Base-by-base conservation (phyloP, 176 grass and related monocot species). In the Elymus sibiricus region DNA sequence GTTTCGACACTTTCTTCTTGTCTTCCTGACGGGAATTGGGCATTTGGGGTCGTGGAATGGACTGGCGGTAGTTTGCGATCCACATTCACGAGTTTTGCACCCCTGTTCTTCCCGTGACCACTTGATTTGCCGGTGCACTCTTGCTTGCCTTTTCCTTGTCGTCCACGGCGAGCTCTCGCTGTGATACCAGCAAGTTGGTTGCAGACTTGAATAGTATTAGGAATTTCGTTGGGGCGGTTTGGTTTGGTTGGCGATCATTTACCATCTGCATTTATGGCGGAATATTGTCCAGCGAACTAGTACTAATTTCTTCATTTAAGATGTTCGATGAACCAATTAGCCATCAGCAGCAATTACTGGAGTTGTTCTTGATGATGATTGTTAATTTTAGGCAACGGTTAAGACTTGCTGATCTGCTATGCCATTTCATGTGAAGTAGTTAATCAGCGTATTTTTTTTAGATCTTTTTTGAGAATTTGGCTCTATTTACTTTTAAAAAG, bases 191-290 rank as follows among this genome's bases (percentile, higher is more conserved):
- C 51, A 51, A 11, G 81, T 55, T 67, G 16, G 68, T 84, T 87
- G 76, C 85, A 11, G 85, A 39, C 27, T 76, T 76, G 74, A 76
- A 76, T 76, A 58, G 55, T 22, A 28, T 44, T 17, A 39, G 47
- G 89, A 84, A 51, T 84, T 49, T 32, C n/a, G 32, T 26, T 29
- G 31, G 16, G 27, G 39, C 31, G 61, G 43, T 75, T 16, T 62
- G 76, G 81, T 91, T 71, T 51, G 55, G 38, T 83, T 78, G 42
- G 58, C 24, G 31, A 64, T 72, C 72, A 74, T 16, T 19, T 16
- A 58, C 72, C 61, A 59, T 84, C 62, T 16, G 77, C 85, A 88
- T 91, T 84, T 55, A 91, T 85, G 21, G 67, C 5, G 46, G 89
- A 90, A 87, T 87, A 78, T 84, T 65, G 59, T 28, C n/a, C 67